These are phyloP conservation scores for Globisporangium nodosum DNA, from an alignment of 352 stramenopile genomes.

Conservation along the genomic window DNA sequence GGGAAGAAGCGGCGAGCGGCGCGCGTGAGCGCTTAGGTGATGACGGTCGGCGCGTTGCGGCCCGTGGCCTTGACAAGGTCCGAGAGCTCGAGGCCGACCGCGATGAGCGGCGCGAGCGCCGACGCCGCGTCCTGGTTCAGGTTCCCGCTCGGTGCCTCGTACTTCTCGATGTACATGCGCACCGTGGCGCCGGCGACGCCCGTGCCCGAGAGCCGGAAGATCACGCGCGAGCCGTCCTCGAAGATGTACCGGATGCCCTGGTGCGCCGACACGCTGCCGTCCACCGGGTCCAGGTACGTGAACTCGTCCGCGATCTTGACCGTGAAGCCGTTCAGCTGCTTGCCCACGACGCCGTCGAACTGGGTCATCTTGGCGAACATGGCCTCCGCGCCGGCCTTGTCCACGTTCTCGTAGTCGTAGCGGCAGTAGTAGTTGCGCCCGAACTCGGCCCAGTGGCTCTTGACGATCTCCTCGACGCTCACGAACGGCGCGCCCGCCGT, in stretches of 20 bases:
- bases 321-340: conserved; percentile 75
- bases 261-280: conserved; percentile 93
- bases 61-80: conserved; percentile 92
- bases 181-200: conserved; percentile 96
- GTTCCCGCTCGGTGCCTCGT: conserved; percentile 87
- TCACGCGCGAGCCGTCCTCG: conserved; percentile 90
- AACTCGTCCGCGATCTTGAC: conserved; percentile 95
- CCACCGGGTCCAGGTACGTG: conserved; percentile 97
- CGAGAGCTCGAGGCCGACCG: conserved; percentile 90
- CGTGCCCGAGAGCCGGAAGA: conserved; percentile 98
- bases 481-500: conserved; percentile 88
- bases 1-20: background rate
- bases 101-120: conserved; percentile 87
- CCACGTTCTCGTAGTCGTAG: conserved; percentile 99
- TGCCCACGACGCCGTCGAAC: conserved; percentile 59
- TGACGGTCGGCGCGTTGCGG: conserved; percentile 93
- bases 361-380: conserved; percentile 76
- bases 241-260: conserved; percentile 98
- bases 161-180: conserved; percentile 99
- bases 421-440: conserved; percentile 99
- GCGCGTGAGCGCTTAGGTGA: conserved; percentile 85
- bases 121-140: conserved; percentile 72
- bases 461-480: conserved; percentile 95
- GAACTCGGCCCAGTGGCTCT: conserved; percentile 95
- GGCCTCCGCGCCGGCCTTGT: conserved; percentile 75